phyloP scores from a whole-genome alignment of 1,284 basidiomycete species.

The Pascua guehoae region DNA sequence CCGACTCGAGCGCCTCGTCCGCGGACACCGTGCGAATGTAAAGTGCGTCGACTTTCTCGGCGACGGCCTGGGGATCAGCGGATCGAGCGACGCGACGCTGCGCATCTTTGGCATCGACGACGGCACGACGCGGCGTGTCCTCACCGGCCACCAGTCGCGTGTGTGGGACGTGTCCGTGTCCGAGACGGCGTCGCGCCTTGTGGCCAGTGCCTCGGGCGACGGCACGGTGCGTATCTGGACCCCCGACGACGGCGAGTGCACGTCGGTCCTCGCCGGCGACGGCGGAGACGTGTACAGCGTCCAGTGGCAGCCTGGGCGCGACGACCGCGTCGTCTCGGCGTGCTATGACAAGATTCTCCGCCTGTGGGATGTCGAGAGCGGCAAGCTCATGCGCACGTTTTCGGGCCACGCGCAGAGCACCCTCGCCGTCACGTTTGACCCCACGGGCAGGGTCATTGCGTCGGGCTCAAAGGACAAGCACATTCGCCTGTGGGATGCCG shows the following conservation, averaged over 20 bases:
- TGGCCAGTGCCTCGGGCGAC: constrained; percentile 51
- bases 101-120: constrained; percentile 35
- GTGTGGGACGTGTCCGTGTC: constrained; percentile 50
- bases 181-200: constrained; percentile 20
- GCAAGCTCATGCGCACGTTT: constrained; percentile 51
- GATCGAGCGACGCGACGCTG: constrained; percentile 48
- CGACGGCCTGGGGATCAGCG: constrained; percentile 47
- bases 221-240: constrained; percentile 52
- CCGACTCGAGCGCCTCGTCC: constrained; percentile 28
- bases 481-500: constrained; percentile 53
- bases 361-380: constrained; percentile 51
- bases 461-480: constrained; percentile 53
- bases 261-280: constrained; percentile 32
- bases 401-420: constrained; percentile 52
- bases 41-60: constrained; percentile 52
- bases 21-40: constrained; percentile 51
- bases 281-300: constrained; percentile 53
- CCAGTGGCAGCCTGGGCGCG: constrained; percentile 47
- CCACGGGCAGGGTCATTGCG: constrained; percentile 50
- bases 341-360: constrained; percentile 54
- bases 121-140: constrained; percentile 26
- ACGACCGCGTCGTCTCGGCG: constrained; percentile 47
- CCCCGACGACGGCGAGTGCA: constrained; percentile 23
- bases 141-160: constrained; percentile 48
- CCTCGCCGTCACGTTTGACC: constrained; percentile 50